Conservation (phyloP, 768 basidiomycete species). For the Collybiopsis luxurians region DNA sequence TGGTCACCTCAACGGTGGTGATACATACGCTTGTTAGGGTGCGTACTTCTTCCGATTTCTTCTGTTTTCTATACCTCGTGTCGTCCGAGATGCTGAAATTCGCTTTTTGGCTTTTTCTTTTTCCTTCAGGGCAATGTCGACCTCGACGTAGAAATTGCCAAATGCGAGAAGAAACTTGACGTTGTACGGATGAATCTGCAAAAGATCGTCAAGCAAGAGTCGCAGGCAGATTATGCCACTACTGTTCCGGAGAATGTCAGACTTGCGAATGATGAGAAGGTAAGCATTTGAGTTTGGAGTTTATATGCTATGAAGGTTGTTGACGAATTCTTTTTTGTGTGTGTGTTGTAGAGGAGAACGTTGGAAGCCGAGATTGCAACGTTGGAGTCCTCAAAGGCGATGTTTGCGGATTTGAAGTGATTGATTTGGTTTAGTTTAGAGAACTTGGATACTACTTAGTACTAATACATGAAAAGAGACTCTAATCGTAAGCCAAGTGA, state of each 20-base stretch:
- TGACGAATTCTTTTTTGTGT: not conserved
- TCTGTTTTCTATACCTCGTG: too few relatives aligned
- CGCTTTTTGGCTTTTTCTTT: not conserved
- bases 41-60: constrained; percentile 19
- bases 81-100: too few relatives aligned
- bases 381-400: constrained; percentile 65
- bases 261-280: constrained; percentile 78
- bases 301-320: too few relatives aligned
- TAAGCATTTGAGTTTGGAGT: constrained; percentile 30
- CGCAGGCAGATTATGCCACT: constrained; percentile 72
- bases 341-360: constrained; percentile 58
- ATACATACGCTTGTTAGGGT: constrained; percentile 87
- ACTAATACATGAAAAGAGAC: too few relatives aligned
- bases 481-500: too few relatives aligned
- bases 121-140: constrained; percentile 79
- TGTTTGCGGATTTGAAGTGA: constrained; percentile 71
- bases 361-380: constrained; percentile 79
- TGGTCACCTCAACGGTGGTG: constrained; percentile 71
- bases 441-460: too few relatives aligned
- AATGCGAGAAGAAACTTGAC: constrained; percentile 87
- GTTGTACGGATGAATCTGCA: constrained; percentile 65
- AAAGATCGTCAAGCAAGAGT: constrained; percentile 73
- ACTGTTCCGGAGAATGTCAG: constrained; percentile 81
- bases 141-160: constrained; percentile 81
- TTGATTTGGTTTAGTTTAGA: too few relatives aligned